Evolutionary conservation across 2,329 filamentous ascomycete species (phyloP).

Genomic region (Colletotrichum tamarilloi): DNA sequence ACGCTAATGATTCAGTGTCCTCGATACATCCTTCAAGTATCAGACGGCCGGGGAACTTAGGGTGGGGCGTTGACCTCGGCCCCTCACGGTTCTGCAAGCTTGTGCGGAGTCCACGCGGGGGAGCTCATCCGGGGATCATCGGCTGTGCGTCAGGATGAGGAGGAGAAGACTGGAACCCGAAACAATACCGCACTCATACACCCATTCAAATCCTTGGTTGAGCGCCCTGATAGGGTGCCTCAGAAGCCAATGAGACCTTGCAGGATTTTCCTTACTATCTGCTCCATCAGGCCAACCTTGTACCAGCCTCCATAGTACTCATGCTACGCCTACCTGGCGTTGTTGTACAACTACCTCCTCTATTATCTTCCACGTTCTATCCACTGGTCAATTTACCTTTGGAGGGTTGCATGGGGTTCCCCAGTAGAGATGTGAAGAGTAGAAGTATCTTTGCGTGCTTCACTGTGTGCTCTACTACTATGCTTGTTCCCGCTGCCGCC

Average conservation of each 20-base stretch:
- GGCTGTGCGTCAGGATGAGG: neutral
- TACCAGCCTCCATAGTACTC: neutral
- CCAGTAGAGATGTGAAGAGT: too few species aligned
- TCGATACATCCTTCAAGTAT: neutral
- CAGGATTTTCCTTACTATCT: neutral
- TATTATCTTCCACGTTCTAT: too few species aligned
- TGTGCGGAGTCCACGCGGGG: conserved; percentile 15
- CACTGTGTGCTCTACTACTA: too few species aligned
- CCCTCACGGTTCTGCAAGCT: neutral
- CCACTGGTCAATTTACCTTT: too few species aligned
- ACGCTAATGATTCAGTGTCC: neutral
- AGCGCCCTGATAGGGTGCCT: neutral
- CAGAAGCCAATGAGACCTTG: neutral
- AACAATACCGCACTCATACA: neutral
- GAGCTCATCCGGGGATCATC: neutral
- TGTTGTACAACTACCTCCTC: neutral
- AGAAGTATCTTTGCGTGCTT: too few species aligned
- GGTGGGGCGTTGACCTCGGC: conserved; percentile 10
- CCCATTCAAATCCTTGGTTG: neutral
- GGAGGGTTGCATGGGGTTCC: too few species aligned
- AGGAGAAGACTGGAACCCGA: neutral
- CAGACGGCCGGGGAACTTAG: neutral
- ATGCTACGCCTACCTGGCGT: neutral
- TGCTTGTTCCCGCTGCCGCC: too few species aligned
- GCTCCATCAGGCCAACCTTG: neutral